Conservation (phyloP, 2,329 filamentous ascomycete genomes). For the Phyllosticta citriasiana region DNA sequence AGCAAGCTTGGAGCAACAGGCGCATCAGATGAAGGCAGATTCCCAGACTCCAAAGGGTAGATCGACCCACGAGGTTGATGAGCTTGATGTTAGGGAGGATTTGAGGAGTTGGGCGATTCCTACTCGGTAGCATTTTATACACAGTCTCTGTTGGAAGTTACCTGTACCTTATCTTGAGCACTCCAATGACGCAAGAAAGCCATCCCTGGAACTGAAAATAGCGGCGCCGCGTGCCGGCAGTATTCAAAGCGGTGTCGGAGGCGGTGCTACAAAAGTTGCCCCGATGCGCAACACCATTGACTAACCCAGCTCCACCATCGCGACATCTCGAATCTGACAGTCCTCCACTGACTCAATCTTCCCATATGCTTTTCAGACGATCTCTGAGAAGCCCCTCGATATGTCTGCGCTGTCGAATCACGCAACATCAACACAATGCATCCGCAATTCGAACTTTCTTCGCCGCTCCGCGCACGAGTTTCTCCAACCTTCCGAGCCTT, state of each 20-base stretch:
- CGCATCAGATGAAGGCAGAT: constrained; percentile 32
- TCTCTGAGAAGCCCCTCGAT: constrained; percentile 25
- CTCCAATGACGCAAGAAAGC: no score
- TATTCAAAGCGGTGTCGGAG: not conserved
- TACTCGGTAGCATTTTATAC: not conserved
- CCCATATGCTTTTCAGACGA: constrained; percentile 26
- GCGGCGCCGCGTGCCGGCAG: not conserved
- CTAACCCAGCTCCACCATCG: not conserved
- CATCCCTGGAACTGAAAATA: no score
- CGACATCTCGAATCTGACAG: not conserved
- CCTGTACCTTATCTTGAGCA: no score
- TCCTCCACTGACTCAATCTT: constrained; percentile 12
- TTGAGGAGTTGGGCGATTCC: constrained; percentile 36
- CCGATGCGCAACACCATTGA: not conserved
- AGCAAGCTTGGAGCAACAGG: constrained; percentile 33
- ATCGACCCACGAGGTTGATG: constrained; percentile 35
- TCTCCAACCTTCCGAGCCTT: constrained; percentile 11
- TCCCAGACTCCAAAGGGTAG: constrained; percentile 26
- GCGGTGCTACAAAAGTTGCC: constrained; percentile 4
- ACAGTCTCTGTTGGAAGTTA: no score
- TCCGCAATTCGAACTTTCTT: not conserved
- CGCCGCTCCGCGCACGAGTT: constrained; percentile 10
- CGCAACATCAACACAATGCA: constrained; percentile 14
- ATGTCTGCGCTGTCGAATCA: constrained; percentile 30
- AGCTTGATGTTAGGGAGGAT: constrained; percentile 39